Evolutionary conservation across 345 rosid genomes (phyloP).

Genomic region (Nasturtium officinale): DNA sequence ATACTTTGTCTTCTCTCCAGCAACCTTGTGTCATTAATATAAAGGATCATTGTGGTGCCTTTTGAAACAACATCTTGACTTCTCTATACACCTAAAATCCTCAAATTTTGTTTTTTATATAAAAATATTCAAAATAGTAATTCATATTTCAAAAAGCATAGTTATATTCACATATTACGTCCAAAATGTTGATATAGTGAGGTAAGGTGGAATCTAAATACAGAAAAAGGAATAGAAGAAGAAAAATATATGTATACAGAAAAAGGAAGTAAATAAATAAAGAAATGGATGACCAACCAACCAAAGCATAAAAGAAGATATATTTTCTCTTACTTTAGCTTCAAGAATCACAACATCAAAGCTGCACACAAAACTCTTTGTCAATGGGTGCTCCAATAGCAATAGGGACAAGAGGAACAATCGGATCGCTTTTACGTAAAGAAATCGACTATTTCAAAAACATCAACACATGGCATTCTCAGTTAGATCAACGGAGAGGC

Average conservation of each 20-base stretch:
- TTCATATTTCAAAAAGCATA: neutral
- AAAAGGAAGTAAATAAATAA: neutral
- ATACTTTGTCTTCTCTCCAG: constrained; percentile 31
- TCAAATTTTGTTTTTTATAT: no score
- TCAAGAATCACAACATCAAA: constrained; percentile 37
- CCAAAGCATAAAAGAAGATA: constrained; percentile 23
- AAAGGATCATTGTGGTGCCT: constrained; percentile 4
- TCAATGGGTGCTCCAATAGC: constrained; percentile 60
- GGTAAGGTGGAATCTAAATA: no score
- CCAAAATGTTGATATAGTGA: constrained; percentile 14
- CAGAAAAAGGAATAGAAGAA: no score
- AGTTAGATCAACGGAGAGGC: constrained; percentile 19
- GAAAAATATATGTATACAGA: no score
- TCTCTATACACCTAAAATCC: neutral
- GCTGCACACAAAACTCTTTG: constrained; percentile 18
- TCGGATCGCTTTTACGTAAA: constrained; percentile 75
- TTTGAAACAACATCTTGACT: constrained; percentile 12
- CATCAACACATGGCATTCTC: constrained; percentile 33
- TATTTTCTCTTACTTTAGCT: constrained; percentile 23
- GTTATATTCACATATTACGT: neutral
- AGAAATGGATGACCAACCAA: constrained; percentile 25
- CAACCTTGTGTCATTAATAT: constrained; percentile 21
- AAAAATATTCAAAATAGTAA: neutral
- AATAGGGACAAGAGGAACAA: constrained; percentile 78
- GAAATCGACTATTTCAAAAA: constrained; percentile 73